A percentile compares a stretch with the other conserved stretches of the same genome.
Evolutionary conservation across 805 yeast genomes (phyloP).

Genomic region (Cyberlindnera maritima): DNA sequence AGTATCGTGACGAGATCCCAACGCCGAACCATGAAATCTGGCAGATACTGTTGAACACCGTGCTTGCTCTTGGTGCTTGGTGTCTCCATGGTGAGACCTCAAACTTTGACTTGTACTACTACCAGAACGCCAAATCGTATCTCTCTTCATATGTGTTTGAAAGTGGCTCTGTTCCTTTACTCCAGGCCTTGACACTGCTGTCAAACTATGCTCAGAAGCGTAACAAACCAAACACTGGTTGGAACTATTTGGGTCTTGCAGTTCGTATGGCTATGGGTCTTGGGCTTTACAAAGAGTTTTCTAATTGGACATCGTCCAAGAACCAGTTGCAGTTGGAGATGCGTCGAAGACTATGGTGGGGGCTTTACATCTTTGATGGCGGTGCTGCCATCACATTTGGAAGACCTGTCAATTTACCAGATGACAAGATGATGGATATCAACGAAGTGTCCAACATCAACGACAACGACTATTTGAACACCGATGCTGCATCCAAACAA

Average conservation of each 20-base stretch:
- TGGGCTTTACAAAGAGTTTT: constrained; percentile 57
- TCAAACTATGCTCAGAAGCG: constrained; percentile 63
- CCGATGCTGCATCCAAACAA: constrained; percentile 17
- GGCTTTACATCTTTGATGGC: constrained; percentile 58
- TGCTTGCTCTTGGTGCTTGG: constrained; percentile 70
- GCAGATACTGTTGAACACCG: constrained; percentile 54
- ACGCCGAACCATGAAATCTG: constrained; percentile 45
- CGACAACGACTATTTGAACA: constrained; percentile 34
- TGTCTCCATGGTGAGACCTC: constrained; percentile 54
- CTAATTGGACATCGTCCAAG: constrained; percentile 36
- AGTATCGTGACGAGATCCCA: constrained; percentile 40
- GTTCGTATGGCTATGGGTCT: constrained; percentile 64
- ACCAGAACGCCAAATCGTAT: constrained; percentile 47
- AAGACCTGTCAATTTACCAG: constrained; percentile 56
- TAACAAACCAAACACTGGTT: constrained; percentile 64
- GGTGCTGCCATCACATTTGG: constrained; percentile 66
- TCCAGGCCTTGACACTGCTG: constrained; percentile 50
- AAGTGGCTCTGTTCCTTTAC: constrained; percentile 53
- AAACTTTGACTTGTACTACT: constrained; percentile 52
- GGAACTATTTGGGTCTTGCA: constrained; percentile 65
- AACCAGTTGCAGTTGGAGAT: constrained; percentile 47
- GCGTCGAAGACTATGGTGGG: constrained; percentile 69
- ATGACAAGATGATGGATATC: constrained; percentile 44
- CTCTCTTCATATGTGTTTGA: constrained; percentile 51
- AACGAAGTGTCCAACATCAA: constrained; percentile 48